Evolutionary conservation across 176 grass and related monocot genomes (phyloP), one percentile per base, ranked within the genome.

Genomic region (Zoysia pacifica): DNA sequence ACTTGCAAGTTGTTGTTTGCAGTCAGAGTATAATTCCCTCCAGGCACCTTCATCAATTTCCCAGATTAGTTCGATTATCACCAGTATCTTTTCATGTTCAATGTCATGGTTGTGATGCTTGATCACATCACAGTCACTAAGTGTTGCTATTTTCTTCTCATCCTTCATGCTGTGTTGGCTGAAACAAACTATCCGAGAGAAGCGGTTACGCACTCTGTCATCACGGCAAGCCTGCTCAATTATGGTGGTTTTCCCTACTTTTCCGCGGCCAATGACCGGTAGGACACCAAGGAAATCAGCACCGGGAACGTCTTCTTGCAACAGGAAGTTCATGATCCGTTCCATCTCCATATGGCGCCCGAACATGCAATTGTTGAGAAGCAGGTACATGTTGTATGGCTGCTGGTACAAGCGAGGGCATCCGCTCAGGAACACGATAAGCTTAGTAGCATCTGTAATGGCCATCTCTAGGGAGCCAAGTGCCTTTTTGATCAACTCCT

Each of bases 181-280:
- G 11, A 18, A 56, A 74, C 18, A 11, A 9, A 13, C 1, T 19
- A 62, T 78, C 5, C 54, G 18, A 3, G 83, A 72, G 70, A 86
- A 86, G 45, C 47, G 55, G 14, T 3, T 13, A 8, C 75, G 77
- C 37, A 86, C 84, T 42, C 68, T 86, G 3, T 50, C 59, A 52
- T 86, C 48, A 3, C 49, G 9, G 46, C 70, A 81, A 46, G 51
- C 73, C 13, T 86, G 58, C 62, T 73, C 76, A 2, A 59, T 69
- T 3, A 86, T 46, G 12, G 65, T 86, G 8, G 37, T 86, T 59
- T 81, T 86, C 19, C 84, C 84, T 1, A 68, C 20, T 15, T 2
- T 76, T 1, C 43, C 7, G 0, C 12, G 43, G 1, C 58, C 74
- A 11, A 76, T 9, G 11, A 76, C 38, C 13, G 74, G 43, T 3